A percentile compares a stretch with the other conserved stretches of the same genome.
These are phyloP conservation scores for Didymella arachidicola DNA, from an alignment of 2,329 filamentous ascomycete species.

Conservation along the genomic window DNA sequence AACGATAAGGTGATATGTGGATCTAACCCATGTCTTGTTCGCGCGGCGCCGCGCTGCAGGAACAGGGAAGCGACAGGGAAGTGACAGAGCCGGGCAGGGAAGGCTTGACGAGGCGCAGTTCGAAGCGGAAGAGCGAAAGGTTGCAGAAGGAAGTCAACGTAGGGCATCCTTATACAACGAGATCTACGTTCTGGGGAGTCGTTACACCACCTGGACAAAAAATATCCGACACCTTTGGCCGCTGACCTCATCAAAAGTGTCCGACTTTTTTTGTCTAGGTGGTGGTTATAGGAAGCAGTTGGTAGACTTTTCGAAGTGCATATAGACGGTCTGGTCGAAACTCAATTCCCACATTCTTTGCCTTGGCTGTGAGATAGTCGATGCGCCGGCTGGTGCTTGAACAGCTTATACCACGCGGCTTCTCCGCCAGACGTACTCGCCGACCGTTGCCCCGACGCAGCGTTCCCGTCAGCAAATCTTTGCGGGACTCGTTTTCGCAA, in stretches of 20 bases:
- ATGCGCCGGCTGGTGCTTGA: not conserved
- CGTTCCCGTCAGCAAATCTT: not conserved
- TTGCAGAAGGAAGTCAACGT: no score
- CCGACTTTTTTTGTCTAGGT: no score
- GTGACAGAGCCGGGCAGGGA: not conserved
- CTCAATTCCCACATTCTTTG: not conserved
- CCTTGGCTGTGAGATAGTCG: not conserved
- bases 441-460: not conserved
- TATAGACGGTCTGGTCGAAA: not conserved
- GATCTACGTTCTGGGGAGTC: no score
- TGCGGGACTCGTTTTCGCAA: not conserved
- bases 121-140: not conserved
- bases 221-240: no score
- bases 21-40: not conserved
- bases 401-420: not conserved
- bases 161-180: no score
- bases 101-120: not conserved
- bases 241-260: no score
- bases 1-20: not conserved
- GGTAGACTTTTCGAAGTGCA: not conserved
- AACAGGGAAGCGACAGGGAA: not conserved
- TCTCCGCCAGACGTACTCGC: not conserved
- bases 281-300: no score
- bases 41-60: not conserved
- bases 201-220: no score